Conservation (phyloP, 768 basidiomycete genomes). For the Mycena amicta region DNA sequence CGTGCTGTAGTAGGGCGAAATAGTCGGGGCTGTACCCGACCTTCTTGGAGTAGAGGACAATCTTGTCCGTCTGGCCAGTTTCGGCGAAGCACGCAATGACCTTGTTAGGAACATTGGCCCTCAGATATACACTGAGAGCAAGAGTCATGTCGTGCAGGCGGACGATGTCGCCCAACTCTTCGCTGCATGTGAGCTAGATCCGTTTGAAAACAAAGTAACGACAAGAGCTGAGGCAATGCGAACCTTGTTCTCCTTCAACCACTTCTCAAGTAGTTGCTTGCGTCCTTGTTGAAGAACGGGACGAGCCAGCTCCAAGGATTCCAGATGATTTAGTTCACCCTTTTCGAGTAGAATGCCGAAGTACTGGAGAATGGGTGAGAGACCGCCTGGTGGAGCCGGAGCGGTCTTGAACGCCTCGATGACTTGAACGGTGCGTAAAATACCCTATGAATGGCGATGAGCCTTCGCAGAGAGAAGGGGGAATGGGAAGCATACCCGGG, state of each 20-base stretch:
- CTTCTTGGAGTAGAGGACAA: conserved; percentile 95
- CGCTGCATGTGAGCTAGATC: conserved; percentile 89
- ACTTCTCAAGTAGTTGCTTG: conserved; percentile 97
- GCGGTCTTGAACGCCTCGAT: conserved; percentile 98
- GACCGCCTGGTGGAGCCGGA: conserved; percentile 84
- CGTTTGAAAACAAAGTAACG: background rate
- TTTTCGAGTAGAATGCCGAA: conserved; percentile 99
- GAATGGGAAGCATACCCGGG: conserved; percentile 56
- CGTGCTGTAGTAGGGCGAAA: conserved; percentile 87
- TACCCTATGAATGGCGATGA: conserved; percentile 57
- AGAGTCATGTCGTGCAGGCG: conserved; percentile 94
- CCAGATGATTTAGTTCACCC: conserved; percentile 95
- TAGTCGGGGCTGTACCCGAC: conserved; percentile 94
- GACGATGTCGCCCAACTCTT: conserved; percentile 97
- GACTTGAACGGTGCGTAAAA: conserved; percentile 90
- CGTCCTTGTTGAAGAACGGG: conserved; percentile 95
- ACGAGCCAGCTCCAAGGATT: conserved; percentile 92
- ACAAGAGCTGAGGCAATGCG: too few relatives aligned
- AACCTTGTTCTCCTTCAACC: conserved; percentile 99
- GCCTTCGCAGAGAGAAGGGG: conserved; percentile 3
- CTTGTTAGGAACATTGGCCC: conserved; percentile 98
- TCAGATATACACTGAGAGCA: conserved; percentile 94
- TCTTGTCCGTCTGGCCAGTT: conserved; percentile 98
- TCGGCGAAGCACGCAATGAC: conserved; percentile 99
- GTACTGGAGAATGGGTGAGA: conserved; percentile 97